phyloP scores from a whole-genome alignment of 345 rosid species.

The Combretum micranthum region DNA sequence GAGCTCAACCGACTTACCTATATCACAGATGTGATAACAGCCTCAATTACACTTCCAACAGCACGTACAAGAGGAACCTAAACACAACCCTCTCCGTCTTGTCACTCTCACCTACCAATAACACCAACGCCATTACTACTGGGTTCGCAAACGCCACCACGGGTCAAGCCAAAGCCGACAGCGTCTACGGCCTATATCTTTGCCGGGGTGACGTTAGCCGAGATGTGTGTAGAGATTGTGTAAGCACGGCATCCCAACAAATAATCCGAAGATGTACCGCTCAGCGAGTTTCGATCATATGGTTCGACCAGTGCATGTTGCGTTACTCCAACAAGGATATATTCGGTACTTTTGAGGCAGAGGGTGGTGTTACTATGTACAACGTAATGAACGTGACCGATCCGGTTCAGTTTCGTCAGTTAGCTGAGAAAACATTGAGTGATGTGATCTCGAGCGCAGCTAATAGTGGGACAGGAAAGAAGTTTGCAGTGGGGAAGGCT shows the following conservation, averaged over 20 bases:
- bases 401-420: conserved; percentile 8
- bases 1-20: conserved; percentile 1
- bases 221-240: conserved; percentile 13
- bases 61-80: conserved; percentile 15
- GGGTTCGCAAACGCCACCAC: conserved; percentile 17
- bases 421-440: conserved; percentile 2
- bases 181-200: conserved; percentile 23
- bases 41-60: conserved; percentile 8
- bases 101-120: conserved; percentile 18
- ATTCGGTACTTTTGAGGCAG: not conserved
- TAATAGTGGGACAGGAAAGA: conserved; percentile 15
- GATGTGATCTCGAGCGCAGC: conserved; percentile 9
- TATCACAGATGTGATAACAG: conserved; percentile 4
- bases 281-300: conserved; percentile 11
- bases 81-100: conserved; percentile 14
- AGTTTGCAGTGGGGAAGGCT: conserved; percentile 21
- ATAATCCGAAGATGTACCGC: conserved; percentile 14
- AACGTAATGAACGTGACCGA: conserved; percentile 2
- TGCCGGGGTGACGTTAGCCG: conserved; percentile 25
- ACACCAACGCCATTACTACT: not conserved
- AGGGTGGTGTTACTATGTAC: fast-evolving
- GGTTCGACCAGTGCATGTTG: conserved; percentile 28
- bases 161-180: conserved; percentile 6
- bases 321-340: conserved; percentile 16
- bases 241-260: conserved; percentile 7